These are phyloP conservation scores for Geranium rotundifolium DNA, from an alignment of 345 rosid species.

Conservation along the genomic window DNA sequence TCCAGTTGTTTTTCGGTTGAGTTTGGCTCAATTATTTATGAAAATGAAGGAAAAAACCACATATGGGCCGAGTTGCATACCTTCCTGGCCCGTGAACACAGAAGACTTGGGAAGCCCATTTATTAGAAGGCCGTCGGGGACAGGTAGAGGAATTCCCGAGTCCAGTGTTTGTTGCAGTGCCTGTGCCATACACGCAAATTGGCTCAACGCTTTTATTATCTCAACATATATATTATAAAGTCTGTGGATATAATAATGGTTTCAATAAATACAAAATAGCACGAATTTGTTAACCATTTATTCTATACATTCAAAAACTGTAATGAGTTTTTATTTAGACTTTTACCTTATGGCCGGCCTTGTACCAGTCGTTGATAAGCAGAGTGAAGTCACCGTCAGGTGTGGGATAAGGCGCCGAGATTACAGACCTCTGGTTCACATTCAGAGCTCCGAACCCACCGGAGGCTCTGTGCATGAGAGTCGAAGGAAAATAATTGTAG, in stretches of 20 bases:
- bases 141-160: constrained; percentile 36
- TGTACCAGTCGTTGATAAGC: constrained; percentile 59
- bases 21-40: too few relatives aligned
- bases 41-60: neutral
- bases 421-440: constrained; percentile 36
- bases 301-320: too few relatives aligned
- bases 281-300: too few relatives aligned
- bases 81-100: constrained; percentile 43
- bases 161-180: constrained; percentile 34
- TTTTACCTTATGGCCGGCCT: constrained; percentile 24
- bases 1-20: too few relatives aligned
- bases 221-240: too few relatives aligned
- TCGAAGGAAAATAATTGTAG: constrained; percentile 31
- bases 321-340: too few relatives aligned
- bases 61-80: constrained; percentile 13
- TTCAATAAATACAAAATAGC: too few relatives aligned
- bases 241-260: too few relatives aligned
- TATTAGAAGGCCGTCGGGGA: constrained; percentile 57
- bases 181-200: too few relatives aligned
- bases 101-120: constrained; percentile 41
- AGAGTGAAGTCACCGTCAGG: constrained; percentile 57
- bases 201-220: too few relatives aligned
- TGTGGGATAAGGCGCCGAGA: constrained; percentile 42
- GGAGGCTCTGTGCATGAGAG: constrained; percentile 29
- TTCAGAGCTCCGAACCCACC: constrained; percentile 48